Conservation (phyloP, 306 rosid species). For the Prunus persica region Prunus_persica_NCBIv2 NC_034015.1:15618001-15618500, state of each 20-base stretch:
- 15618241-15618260: background rate
- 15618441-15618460: conserved; percentile 60
- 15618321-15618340: background rate
- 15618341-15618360: background rate
- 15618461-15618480: conserved; percentile 58
- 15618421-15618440: background rate
- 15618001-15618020: too few relatives aligned
- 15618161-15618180: background rate
- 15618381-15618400: background rate
- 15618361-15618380: background rate
- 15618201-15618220: background rate
- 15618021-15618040: too few relatives aligned
- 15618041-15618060: too few relatives aligned
- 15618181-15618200: background rate
- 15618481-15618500: conserved; percentile 17
- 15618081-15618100: background rate
- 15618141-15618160: background rate
- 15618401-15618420: background rate
- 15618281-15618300: conserved; percentile 6
- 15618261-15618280: background rate
- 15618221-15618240: background rate
- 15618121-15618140: background rate
- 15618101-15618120: background rate
- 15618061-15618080: too few relatives aligned
- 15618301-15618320: conserved; percentile 1